Evolutionary conservation across 2,329 filamentous ascomycete genomes (phyloP), one percentile per base, ranked within the genome.

Genomic region (Pseudogymnoascus sp.): DNA sequence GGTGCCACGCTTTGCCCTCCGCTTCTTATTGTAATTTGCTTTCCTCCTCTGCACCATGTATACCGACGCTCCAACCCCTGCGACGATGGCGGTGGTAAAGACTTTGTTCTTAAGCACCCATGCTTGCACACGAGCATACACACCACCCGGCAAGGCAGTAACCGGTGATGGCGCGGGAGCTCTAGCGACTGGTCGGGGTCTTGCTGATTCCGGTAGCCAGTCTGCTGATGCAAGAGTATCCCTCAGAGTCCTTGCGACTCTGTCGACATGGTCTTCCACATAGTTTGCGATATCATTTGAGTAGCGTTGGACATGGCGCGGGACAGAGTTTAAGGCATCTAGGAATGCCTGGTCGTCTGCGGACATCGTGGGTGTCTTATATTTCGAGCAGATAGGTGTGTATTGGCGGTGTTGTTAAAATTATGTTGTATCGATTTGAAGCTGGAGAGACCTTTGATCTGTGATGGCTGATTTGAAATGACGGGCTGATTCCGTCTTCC

Each of bases 221-320:
- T 82, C 76, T 62, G 86, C 82, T 38, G 86, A 80, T 38, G 88
- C 83, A 53, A 91, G 79, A 4, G 82, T 82, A 66, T 91, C 87
- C 73, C 90, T 86, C 56, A 97, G 80, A 38, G 83, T 80, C 37
- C 82, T 79, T 62, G 92, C 90, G 50, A 91, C 86, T 65, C 83
- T 81, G 71, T 96, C 91, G 75, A 96, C 88, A 72, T 92, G 86
- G 64, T 83, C 82, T 76, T 97, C 91, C 73, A 96, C 85, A 68
- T 88, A 89, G 67, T 91, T 88, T 73, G 91, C 91, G 66, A 93
- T 82, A 62, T 90, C 83, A 69, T 82, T 80, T 14, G 89, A 87
- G 75, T 91, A 92, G 67, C 81, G 81, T 66, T 84, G 84, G 73
- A 93, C 81, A 71, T 93, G 86, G 76, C 84, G 79, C 10, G 83